Percentiles rank a stretch among this genome's conserved stretches.
phyloP scores from a whole-genome alignment of 352 stramenopile genomes.

The Pythium periplocum region DNA sequence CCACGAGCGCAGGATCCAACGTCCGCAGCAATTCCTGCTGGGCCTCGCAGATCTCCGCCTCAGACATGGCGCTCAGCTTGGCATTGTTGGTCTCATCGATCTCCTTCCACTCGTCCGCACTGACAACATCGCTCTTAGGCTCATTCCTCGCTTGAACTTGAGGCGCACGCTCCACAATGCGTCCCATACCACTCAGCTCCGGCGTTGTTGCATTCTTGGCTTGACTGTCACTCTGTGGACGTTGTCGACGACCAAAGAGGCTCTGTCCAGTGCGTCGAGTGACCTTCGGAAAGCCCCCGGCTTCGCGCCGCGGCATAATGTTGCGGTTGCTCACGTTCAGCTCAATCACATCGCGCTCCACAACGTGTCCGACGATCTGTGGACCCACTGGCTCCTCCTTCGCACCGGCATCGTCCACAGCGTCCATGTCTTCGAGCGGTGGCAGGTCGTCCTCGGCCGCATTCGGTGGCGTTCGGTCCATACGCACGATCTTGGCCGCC shows the following conservation, averaged over 20 bases:
- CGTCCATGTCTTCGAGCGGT: background rate
- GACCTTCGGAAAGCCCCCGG: conserved; percentile 56
- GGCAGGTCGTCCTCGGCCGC: conserved; percentile 2
- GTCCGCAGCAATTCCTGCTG: conserved; percentile 59
- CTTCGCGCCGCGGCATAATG: conserved; percentile 23
- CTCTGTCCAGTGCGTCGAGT: conserved; percentile 45
- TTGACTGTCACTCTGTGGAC: conserved; percentile 13
- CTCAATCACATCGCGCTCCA: conserved; percentile 53
- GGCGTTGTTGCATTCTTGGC: background rate
- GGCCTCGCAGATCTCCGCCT: conserved; percentile 58
- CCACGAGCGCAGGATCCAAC: conserved; percentile 57
- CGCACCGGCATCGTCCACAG: conserved; percentile 1
- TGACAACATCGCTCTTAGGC: conserved; percentile 8
- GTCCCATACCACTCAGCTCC: conserved; percentile 20
- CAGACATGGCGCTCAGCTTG: conserved; percentile 55
- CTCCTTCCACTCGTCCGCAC: conserved; percentile 32
- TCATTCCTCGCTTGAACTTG: background rate
- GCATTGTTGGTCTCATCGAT: conserved; percentile 59
- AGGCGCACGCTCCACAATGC: conserved; percentile 18
- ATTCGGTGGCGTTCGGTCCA: conserved; percentile 1
- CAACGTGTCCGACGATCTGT: conserved; percentile 48
- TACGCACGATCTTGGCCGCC: conserved; percentile 51
- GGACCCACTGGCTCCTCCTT: conserved; percentile 16
- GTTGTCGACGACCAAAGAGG: conserved; percentile 58
- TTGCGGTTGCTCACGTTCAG: conserved; percentile 29